Base-by-base conservation (phyloP, 495 filamentous ascomycete genomes). In the Trichocladium uniseriatum region DNA sequence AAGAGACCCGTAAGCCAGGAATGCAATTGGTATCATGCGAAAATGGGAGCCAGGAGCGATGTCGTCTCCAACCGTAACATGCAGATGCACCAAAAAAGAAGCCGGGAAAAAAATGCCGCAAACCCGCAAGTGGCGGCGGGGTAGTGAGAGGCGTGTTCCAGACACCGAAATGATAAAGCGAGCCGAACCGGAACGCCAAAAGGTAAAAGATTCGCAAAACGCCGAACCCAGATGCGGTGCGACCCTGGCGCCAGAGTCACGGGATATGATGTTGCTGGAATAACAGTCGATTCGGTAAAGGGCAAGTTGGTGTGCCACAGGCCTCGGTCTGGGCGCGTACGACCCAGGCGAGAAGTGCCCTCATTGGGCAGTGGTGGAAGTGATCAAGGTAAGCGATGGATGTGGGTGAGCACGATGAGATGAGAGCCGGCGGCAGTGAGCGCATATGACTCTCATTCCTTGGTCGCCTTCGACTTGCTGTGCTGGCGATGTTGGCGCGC, bases 401-500 rank as follows among this genome's bases (percentile, higher is more conserved):
- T 10, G 27, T 10, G 27, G 5, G 27, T 29, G 27, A 29, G 27
- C 27, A 10, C 27, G 27, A 10, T 5, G 10, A 10, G 27, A 29
- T 29, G 27, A 36, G 13, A 28, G n/a, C 1, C 19, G 44, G 18
- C 7, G 28, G 24, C 20, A 38, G 10, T 18, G 15, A 5, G n/a
- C n/a, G n/a, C n/a, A n/a, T n/a, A n/a, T n/a, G n/a, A n/a, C n/a
- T n/a, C 28, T 20, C 11, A 43, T 2, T 21, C 31, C 21, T 51
- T 44, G 9, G 10, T 7, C 13, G 22, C 49, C 27, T 48, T 45
- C n/a, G 34, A 11, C 8, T 55, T 45, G 31, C 47, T 48, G 38
- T 37, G 47, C 21, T 59, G 55, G 28, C 49, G 44, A 3, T 49
- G 45, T 15, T 57, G 51, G 8, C 49, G 53, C 1, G 7, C 36